Conservation (phyloP, 1,284 basidiomycete species). For the Erythrobasidium hasegawianum region DNA sequence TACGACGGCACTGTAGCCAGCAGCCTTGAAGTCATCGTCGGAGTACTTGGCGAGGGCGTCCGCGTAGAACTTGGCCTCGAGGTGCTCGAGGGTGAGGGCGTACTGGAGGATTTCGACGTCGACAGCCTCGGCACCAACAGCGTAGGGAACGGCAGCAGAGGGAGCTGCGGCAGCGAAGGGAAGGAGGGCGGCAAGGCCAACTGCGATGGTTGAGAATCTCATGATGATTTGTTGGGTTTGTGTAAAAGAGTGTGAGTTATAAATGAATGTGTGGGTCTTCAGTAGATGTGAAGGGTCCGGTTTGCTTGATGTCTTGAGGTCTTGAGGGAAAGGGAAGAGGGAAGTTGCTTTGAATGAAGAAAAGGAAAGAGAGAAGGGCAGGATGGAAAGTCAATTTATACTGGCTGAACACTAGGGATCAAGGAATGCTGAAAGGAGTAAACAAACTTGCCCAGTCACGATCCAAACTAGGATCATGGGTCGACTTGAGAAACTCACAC, state of each 20-base stretch:
- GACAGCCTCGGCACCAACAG: constrained; percentile 13
- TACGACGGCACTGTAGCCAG: not conserved
- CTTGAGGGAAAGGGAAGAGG: not conserved
- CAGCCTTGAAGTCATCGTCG: constrained; percentile 57
- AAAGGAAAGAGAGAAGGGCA: too few species aligned
- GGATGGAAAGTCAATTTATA: too few species aligned
- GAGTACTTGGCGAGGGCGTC: constrained; percentile 54
- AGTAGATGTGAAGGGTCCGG: constrained; percentile 1
- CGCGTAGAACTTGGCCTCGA: constrained; percentile 63
- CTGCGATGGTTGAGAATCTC: constrained; percentile 13
- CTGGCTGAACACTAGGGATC: too few species aligned
- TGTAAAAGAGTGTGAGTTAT: constrained; percentile 10
- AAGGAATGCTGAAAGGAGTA: too few species aligned
- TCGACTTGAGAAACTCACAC: too few species aligned
- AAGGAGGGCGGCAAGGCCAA: constrained; percentile 28
- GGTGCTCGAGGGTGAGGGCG: constrained; percentile 58
- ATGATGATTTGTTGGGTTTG: not conserved
- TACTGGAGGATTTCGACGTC: constrained; percentile 31
- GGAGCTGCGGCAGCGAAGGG: too few species aligned
- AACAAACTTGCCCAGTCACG: too few species aligned
- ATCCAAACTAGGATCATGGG: too few species aligned
- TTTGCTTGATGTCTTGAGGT: not conserved
- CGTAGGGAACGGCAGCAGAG: constrained; percentile 12
- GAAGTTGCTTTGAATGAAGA: not conserved
- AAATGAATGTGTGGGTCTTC: constrained; percentile 20